Percentiles rank a stretch among this genome's conserved stretches.
phyloP scores from a whole-genome alignment of 2,329 filamentous ascomycete species.

The Harringtonia aguacate region DNA sequence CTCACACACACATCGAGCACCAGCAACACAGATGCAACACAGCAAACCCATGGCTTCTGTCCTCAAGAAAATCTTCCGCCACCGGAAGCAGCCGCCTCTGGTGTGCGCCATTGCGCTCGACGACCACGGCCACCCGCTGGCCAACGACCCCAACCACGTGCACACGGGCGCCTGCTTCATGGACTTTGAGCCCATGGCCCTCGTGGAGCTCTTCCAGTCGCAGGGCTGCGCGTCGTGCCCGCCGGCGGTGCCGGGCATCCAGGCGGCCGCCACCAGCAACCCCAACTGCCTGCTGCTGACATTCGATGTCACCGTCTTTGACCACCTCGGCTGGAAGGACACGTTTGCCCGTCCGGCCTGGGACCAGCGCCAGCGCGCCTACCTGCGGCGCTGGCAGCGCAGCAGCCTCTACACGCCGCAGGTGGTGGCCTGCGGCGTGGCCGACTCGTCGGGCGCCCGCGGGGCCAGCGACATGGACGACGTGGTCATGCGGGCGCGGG shows the following conservation, averaged over 20 bases:
- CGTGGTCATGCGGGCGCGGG: slow-evolving; percentile 10
- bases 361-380: slow-evolving; percentile 23
- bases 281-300: slow-evolving; percentile 22
- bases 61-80: slow-evolving; percentile 14
- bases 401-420: slow-evolving; percentile 21
- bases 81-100: slow-evolving; percentile 21
- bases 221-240: slow-evolving; percentile 23
- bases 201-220: slow-evolving; percentile 24
- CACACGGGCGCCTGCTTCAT: slow-evolving; percentile 23
- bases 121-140: slow-evolving; percentile 4
- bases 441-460: slow-evolving; percentile 16
- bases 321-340: slow-evolving; percentile 23
- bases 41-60: too few relatives aligned
- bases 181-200: slow-evolving; percentile 20
- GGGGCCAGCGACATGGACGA: slow-evolving; percentile 14
- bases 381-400: slow-evolving; percentile 20
- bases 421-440: slow-evolving; percentile 19
- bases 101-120: slow-evolving; percentile 20
- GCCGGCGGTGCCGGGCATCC: slow-evolving; percentile 20
- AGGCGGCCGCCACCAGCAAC: slow-evolving; percentile 14
- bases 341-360: slow-evolving; percentile 17
- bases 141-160: slow-evolving; percentile 17
- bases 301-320: slow-evolving; percentile 23
- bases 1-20: too few relatives aligned
- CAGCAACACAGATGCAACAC: too few relatives aligned